Evolutionary conservation across 2,329 filamentous ascomycete genomes (phyloP).

Genomic region (Juglanconis sp.): DNA sequence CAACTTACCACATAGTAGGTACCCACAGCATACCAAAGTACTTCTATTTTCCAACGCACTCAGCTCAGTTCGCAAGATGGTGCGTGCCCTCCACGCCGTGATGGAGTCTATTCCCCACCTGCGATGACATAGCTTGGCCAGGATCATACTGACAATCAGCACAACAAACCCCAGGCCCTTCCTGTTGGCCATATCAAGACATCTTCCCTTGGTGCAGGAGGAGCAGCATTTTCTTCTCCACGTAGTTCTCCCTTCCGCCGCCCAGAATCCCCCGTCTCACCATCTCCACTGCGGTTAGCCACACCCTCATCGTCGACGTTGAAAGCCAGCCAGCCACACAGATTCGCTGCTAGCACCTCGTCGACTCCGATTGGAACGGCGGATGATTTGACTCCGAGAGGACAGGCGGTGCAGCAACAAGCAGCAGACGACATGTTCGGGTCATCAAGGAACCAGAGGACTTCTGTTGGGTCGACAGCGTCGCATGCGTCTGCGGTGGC

Average conservation of each 20-base stretch:
- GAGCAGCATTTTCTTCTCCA: slow-evolving; percentile 44
- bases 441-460: slow-evolving; percentile 35
- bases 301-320: slow-evolving; percentile 63
- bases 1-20: no score
- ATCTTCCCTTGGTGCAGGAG: slow-evolving; percentile 7
- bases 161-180: slow-evolving; percentile 42
- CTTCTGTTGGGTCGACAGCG: slow-evolving; percentile 29
- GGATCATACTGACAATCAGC: slow-evolving; percentile 6
- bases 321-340: slow-evolving; percentile 41
- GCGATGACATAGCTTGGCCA: not conserved
- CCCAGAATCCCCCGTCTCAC: slow-evolving; percentile 61
- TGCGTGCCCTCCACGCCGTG: slow-evolving; percentile 12
- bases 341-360: slow-evolving; percentile 31
- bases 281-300: slow-evolving; percentile 61
- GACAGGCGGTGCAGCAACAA: slow-evolving; percentile 18
- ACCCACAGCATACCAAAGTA: not conserved
- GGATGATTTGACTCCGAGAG: slow-evolving; percentile 38
- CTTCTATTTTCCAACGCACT: no score
- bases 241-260: slow-evolving; percentile 64
- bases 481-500: slow-evolving; percentile 36
- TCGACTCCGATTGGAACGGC: slow-evolving; percentile 25
- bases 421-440: slow-evolving; percentile 31
- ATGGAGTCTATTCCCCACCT: slow-evolving; percentile 17
- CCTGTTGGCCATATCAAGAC: slow-evolving; percentile 29
- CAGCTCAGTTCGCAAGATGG: slow-evolving; percentile 14